Base-by-base conservation (phyloP, 306 rosid species). In the Geum urbanum region DNA sequence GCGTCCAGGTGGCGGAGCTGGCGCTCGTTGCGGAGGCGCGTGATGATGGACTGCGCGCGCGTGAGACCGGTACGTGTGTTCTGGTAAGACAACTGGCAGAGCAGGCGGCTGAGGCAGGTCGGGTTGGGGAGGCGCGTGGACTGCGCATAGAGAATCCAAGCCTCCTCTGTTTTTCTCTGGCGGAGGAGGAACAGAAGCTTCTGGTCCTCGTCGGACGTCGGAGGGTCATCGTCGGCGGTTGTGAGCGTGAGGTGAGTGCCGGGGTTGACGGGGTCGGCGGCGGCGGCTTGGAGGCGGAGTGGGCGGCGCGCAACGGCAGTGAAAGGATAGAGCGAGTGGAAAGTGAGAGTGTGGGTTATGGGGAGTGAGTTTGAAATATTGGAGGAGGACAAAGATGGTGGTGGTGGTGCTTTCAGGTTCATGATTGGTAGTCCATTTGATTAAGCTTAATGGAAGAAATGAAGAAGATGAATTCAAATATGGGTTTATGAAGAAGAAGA, bases 1-100 rank as follows among this genome's bases (percentile, higher is more conserved):
- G 97, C 87, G 41, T 94, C 98, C 18, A 92, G 91, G 45, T 95
- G 94, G 80, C 85, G 94, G 64, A 92, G 98, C 81, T 92, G 98
- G 63, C 81, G 81, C 51, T 88, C 98, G 47, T 80, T 15, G 67
- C 98, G 98, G 81, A 92, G 98, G 87, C 98, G 97, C 71, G 96
- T 85, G 85, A 90, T 63, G 44, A 92, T 86, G 55, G 98, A 84
- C 79, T 90, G 96, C 13, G 98, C 97, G 51, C 98, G 98, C 66
- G 86, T 80, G 83, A 92, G 95, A 7, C 80, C 66, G 2, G 78
- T 43, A 9, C 43, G 74, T 0, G 87, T 82, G 67, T 88, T 88
- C 20, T 84, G 90, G 37, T 82, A 87, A 4, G 97, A 88, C 0
- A 94, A 11, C 15, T 94, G 98, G 27, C 87, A 86, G 64, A 94